Base-by-base conservation (phyloP, 164 flowering plant species). In the Cinnamomum micranthum region DNA sequence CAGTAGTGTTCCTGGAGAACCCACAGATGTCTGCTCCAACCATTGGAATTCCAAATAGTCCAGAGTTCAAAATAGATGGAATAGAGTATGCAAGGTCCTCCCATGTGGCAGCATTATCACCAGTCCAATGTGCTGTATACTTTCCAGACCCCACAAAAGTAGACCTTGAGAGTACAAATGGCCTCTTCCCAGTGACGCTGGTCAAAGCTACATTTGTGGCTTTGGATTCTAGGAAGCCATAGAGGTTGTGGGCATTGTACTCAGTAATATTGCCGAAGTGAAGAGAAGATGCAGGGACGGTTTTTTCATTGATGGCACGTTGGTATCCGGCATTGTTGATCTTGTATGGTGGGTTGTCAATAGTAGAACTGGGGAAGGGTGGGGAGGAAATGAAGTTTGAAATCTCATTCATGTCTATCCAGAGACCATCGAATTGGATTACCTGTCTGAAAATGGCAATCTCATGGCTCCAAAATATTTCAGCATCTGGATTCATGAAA, bases 1-100 rank as follows among this genome's bases (percentile, higher is more conserved):
- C 98, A 62, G 73, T 91, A 1, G 94, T 89, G 75, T 85, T 28
- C 23, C 82, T 65, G 1, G 62, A 6, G 65, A 90, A 93, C 0
- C 98, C 98, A 81, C 96, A 93, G 24, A 93, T 91, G 82, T 93
- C 98, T 22, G 97, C 91, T 69, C 97, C 97, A 75, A 93, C 93
- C 95, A 93, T 90, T 22, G 96, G 96, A 64, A 93, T 80, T 67
- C 96, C 97, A 79, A 89, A 91, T 17, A 91, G 68, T n/a, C 96
- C 93, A 73, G 81, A 88, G 73, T 80, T 93, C 72, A 93, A 68
- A 25, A 91, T 84, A 14, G 87, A 31, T 15, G 96, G 89, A 69
- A 91, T 87, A 0, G 90, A 68, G 83, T 87, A 87, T 6, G 87
- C 92, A 74, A 93, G 81, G 75, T 90, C 96, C 50, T 86, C 81